A percentile compares a stretch with the other conserved stretches of the same genome.
phyloP scores from a whole-genome alignment of 345 rosid species.

The Corchorus capsularis region DNA sequence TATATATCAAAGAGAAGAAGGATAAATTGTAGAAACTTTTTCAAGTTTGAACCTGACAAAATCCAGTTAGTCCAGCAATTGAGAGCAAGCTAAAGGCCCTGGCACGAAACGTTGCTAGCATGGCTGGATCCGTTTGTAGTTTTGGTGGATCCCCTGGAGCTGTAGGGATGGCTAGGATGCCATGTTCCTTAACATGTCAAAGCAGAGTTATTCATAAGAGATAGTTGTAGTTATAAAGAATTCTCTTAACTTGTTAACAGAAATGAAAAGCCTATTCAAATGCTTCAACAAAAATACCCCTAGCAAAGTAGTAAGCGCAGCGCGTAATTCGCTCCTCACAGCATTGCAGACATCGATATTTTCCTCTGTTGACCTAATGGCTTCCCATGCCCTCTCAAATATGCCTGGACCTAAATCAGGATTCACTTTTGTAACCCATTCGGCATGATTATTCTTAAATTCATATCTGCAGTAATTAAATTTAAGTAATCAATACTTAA shows the following conservation, averaged over 20 bases:
- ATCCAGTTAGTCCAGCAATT: slow-evolving; percentile 80
- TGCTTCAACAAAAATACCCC: slow-evolving; percentile 41
- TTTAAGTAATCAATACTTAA: neutral
- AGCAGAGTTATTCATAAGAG: neutral
- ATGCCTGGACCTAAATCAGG: slow-evolving; percentile 73
- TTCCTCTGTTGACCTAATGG: slow-evolving; percentile 47
- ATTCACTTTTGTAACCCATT: slow-evolving; percentile 65
- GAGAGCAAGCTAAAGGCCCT: slow-evolving; percentile 75
- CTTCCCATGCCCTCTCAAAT: slow-evolving; percentile 59
- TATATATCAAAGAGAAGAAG: neutral
- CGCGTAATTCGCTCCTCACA: slow-evolving; percentile 49
- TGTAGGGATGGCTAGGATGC: slow-evolving; percentile 77
- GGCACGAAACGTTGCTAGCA: slow-evolving; percentile 50
- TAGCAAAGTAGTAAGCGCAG: slow-evolving; percentile 64
- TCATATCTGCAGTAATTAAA: slow-evolving; percentile 49
- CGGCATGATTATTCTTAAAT: slow-evolving; percentile 80
- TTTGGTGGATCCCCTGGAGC: slow-evolving; percentile 86
- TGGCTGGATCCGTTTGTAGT: slow-evolving; percentile 49
- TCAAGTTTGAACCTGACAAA: slow-evolving; percentile 60
- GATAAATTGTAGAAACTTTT: neutral
- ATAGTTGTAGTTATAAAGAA: neutral
- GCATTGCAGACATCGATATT: slow-evolving; percentile 44
- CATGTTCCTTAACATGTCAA: slow-evolving; percentile 42
- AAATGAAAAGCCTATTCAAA: neutral
- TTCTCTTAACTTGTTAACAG: too few species aligned